Evolutionary conservation across 2,329 filamentous ascomycete genomes (phyloP).

Genomic region (Ceratocystis lukuohia): DNA sequence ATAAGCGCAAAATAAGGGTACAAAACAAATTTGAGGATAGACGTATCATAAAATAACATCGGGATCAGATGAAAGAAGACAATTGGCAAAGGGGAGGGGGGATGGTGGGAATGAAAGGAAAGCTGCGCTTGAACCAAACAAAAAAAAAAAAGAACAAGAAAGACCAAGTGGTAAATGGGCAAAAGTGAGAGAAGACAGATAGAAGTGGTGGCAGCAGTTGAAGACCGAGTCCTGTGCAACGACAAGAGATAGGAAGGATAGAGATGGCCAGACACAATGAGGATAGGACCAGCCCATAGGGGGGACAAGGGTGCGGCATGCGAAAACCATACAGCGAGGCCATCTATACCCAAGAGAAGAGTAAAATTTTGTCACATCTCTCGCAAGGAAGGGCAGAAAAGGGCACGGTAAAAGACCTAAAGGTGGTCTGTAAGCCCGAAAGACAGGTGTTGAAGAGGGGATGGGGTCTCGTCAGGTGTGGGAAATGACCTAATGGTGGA

Average conservation of each 20-base stretch:
- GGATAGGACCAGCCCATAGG: background rate
- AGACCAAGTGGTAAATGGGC: background rate
- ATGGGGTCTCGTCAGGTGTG: background rate
- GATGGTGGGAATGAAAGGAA: background rate
- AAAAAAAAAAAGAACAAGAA: background rate
- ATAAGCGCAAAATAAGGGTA: background rate
- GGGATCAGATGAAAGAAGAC: background rate
- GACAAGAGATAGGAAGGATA: background rate
- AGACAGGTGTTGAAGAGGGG: background rate
- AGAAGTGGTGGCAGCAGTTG: background rate
- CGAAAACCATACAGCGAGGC: background rate
- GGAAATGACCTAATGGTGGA: background rate
- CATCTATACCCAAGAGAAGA: background rate
- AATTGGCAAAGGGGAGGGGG: too few relatives aligned
- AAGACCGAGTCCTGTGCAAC: constrained; percentile 5
- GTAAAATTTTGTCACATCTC: background rate
- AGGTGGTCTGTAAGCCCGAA: background rate
- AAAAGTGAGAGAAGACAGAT: background rate
- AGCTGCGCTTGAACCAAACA: background rate
- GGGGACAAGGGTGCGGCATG: background rate
- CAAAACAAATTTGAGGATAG: background rate
- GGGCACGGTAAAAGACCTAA: background rate
- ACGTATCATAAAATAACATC: background rate
- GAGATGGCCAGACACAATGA: background rate
- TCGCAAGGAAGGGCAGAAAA: background rate